Base-by-base conservation (phyloP, 768 basidiomycete genomes). In the Naganishia vishniacii region DNA sequence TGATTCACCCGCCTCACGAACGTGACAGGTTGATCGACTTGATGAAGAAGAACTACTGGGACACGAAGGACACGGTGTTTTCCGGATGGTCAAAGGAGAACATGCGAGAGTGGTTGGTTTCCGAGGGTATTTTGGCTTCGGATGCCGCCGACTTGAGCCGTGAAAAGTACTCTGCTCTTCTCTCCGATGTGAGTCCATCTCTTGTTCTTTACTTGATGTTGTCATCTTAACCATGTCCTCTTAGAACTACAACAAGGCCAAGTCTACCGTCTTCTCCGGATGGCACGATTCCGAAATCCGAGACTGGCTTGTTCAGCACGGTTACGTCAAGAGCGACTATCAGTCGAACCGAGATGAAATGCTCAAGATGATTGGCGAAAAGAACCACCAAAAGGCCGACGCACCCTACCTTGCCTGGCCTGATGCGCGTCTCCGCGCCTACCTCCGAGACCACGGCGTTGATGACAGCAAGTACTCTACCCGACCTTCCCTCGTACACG, bases 341-440 rank as follows among this genome's bases (percentile, higher is more conserved):
- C 80, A 85, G 74, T 81, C 82, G 72, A 86, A 83, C 67, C 84
- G 89, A 37, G 88, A 91, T 65, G 85, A 93, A 69, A 61, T 68
- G 59, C 59, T 72, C 65, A 67, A 69, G 23, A 49, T 51, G 47
- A 47, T 72, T 48, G 25, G 26, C 29, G 34, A n/a, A 68, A 88
- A 84, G 73, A 85, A 84, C 71, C 80, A 80, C 61, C 83, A 85
- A 58, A 73, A 75, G 51, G 81, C 82, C 1, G 81, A 85, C 2
- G 79, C 84, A n/a, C 74, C 74, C 2, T 95, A 94, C 78, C 80
- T 93, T 53, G 82, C 83, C 11, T 98, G 94, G 94, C 89, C 90
- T 13, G 93, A 97, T 72, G 89, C 92, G 3, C 83, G 93, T 32
- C 84, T 98, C 28, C 86, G 92, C 48, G 91, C 88, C 1, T 95